A percentile compares a stretch with the other conserved stretches of the same genome.
Evolutionary conservation across 495 filamentous ascomycete genomes (phyloP).

Genomic region (Evernia prunastri): DNA sequence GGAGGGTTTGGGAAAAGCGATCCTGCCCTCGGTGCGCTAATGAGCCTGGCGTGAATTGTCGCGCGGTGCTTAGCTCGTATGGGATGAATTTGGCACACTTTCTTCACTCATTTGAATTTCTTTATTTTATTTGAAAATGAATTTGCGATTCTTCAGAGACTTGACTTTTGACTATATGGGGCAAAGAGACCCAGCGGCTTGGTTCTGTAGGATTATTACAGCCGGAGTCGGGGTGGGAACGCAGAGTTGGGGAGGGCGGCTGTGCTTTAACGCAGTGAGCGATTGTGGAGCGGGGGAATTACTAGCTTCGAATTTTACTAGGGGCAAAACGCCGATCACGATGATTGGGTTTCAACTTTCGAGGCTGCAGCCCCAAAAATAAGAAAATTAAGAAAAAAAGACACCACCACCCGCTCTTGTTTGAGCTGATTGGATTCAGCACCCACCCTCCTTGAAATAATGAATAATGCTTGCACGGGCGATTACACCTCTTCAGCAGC

Average conservation of each 20-base stretch:
- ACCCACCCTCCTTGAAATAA: not conserved
- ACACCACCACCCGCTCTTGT: constrained; percentile 6
- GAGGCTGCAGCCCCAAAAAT: constrained; percentile 5
- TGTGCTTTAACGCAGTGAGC: constrained; percentile 17
- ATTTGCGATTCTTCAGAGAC: constrained; percentile 4
- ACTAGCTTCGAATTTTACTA: constrained; percentile 6
- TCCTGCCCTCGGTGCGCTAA: constrained; percentile 19
- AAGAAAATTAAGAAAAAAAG: not conserved
- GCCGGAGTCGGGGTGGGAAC: constrained; percentile 4
- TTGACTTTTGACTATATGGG: constrained; percentile 2
- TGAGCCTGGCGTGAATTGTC: constrained; percentile 16
- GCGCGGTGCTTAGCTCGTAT: constrained; percentile 14
- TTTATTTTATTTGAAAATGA: not conserved
- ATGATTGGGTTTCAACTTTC: constrained; percentile 5
- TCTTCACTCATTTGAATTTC: not conserved
- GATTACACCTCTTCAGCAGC: constrained; percentile 13
- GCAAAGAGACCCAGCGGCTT: constrained; percentile 11
- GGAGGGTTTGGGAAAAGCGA: constrained; percentile 10
- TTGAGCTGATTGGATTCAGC: constrained; percentile 3
- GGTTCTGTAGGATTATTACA: constrained; percentile 10
- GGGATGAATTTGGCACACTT: not conserved
- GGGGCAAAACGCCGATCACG: not conserved
- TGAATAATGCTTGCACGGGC: not conserved
- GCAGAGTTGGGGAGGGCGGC: constrained; percentile 17
- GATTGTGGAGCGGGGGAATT: constrained; percentile 9